A percentile compares a stretch with the other conserved stretches of the same genome.
Evolutionary conservation across 352 stramenopile species (phyloP).

Genomic region (Phytophthora pini): DNA sequence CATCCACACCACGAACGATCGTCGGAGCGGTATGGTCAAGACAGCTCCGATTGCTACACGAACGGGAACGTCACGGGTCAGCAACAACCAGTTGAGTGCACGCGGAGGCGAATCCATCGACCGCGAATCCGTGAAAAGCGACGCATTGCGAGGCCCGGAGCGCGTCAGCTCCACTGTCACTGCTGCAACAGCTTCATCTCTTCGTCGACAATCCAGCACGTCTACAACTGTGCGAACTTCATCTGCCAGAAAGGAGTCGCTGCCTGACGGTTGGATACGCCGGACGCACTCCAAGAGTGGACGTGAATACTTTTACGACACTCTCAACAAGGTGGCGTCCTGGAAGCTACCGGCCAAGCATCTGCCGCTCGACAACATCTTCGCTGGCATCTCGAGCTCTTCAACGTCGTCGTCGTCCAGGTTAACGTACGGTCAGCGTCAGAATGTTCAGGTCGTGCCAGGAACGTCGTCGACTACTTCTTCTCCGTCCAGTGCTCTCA

Average conservation of each 20-base stretch:
- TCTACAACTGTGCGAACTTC: conserved; percentile 19
- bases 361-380: conserved; percentile 60
- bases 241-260: conserved; percentile 48
- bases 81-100: conserved; percentile 39
- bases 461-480: conserved; percentile 38
- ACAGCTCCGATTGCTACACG: conserved; percentile 28
- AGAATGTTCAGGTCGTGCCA: conserved; percentile 25
- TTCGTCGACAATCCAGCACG: conserved; percentile 21
- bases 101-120: conserved; percentile 28
- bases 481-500: conserved; percentile 46
- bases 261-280: conserved; percentile 76
- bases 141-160: conserved; percentile 34
- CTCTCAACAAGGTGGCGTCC: conserved; percentile 69
- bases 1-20: conserved; percentile 22
- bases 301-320: conserved; percentile 81
- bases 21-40: conserved; percentile 24
- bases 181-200: conserved; percentile 30
- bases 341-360: conserved; percentile 75
- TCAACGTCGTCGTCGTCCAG: conserved; percentile 26
- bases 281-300: conserved; percentile 77
- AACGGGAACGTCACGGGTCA: conserved; percentile 16
- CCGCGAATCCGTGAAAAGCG: conserved; percentile 39
- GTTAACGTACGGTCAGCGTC: conserved; percentile 14
- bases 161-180: conserved; percentile 31
- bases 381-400: conserved; percentile 35